Percentiles rank a stretch among this genome's conserved stretches.
phyloP scores from a whole-genome alignment of 495 filamentous ascomycete species.

The Aspergillus heteromorphus region DNA sequence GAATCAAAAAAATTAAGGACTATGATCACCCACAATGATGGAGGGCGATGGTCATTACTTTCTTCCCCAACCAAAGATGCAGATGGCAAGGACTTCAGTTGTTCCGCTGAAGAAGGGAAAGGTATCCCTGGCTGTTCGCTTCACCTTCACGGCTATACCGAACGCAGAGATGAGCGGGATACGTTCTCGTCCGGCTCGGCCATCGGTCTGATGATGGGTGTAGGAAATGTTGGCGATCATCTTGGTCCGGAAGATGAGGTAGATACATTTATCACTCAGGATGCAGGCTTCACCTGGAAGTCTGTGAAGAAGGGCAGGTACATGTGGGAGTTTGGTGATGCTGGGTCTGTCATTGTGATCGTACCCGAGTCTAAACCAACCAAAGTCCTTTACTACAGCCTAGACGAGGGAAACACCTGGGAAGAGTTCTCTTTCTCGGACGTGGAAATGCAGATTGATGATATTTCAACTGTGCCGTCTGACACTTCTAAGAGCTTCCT shows the following conservation, averaged over 20 bases:
- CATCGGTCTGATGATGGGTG: conserved; percentile 83
- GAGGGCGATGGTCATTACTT: conserved; percentile 74
- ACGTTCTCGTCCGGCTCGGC: conserved; percentile 85
- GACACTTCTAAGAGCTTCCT: conserved; percentile 87
- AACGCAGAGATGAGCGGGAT: conserved; percentile 70
- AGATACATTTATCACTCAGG: conserved; percentile 80
- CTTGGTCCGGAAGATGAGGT: conserved; percentile 51
- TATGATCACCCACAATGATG: conserved; percentile 94
- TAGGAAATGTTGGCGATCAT: conserved; percentile 81
- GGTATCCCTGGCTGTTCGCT: conserved; percentile 67
- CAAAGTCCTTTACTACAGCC: conserved; percentile 65
- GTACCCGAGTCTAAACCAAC: conserved; percentile 60
- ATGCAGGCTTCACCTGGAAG: conserved; percentile 87
- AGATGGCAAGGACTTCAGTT: conserved; percentile 64
- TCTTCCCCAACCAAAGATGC: conserved; percentile 61
- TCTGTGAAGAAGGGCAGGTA: conserved; percentile 77
- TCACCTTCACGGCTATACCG: conserved; percentile 92
- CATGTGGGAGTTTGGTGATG: conserved; percentile 91
- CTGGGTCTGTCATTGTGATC: conserved; percentile 86
- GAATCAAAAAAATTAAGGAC: conserved; percentile 75
- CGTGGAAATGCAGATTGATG: conserved; percentile 58
- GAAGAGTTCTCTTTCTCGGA: conserved; percentile 65
- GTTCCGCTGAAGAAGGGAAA: conserved; percentile 46
- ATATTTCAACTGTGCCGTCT: conserved; percentile 83
- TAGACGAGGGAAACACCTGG: conserved; percentile 78